phyloP scores from a whole-genome alignment of 2,329 filamentous ascomycete species.

The Diaporthe velutina region DNA sequence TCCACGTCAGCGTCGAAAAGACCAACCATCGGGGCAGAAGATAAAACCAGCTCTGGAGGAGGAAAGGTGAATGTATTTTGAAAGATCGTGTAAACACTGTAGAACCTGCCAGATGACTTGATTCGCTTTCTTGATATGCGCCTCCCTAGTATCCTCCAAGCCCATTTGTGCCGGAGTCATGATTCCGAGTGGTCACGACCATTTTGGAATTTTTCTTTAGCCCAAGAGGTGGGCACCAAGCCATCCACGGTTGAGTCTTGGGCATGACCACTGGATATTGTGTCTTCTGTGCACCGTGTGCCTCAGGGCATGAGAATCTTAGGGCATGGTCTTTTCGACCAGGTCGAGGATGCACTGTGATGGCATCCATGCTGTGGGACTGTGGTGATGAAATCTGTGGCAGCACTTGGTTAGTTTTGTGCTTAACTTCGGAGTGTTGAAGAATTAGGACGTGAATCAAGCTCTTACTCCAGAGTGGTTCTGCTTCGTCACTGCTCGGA shows the following conservation, averaged over 20 bases:
- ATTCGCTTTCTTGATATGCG: neutral
- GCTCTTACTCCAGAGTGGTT: neutral
- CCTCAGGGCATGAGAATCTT: neutral
- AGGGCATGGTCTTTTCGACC: neutral
- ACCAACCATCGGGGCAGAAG: neutral
- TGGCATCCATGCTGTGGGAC: neutral
- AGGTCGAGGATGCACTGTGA: neutral
- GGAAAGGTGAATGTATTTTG: neutral
- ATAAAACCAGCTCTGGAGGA: neutral
- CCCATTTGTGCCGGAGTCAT: neutral
- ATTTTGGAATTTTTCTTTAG: neutral
- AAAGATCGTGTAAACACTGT: neutral
- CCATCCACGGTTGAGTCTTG: neutral
- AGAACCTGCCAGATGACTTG: neutral
- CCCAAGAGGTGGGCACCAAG: neutral
- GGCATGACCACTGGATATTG: neutral
- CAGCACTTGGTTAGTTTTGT: neutral
- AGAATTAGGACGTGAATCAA: neutral
- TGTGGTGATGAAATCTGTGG: neutral
- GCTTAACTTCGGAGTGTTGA: neutral
- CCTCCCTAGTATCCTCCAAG: neutral
- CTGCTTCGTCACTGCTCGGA: neutral
- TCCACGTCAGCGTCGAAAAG: neutral
- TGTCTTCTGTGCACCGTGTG: rapidly evolving
- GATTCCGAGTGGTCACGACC: neutral